Evolutionary conservation across 768 basidiomycete species (phyloP), one percentile per base, ranked within the genome.

Genomic region (Macrolepiota dolichaula): DNA sequence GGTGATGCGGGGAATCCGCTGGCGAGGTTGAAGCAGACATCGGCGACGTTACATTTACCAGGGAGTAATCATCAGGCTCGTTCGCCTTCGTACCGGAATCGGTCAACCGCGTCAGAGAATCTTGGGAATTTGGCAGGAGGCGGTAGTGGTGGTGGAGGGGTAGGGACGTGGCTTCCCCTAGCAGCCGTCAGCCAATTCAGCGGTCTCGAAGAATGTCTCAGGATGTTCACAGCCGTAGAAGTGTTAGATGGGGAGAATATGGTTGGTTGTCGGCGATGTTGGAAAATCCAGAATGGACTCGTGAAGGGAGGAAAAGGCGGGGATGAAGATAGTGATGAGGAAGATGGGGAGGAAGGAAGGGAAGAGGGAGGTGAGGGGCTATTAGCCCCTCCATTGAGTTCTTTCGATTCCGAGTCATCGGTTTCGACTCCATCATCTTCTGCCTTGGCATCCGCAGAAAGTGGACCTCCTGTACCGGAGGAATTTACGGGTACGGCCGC

Each of bases 201-300:
- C 5, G 83, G 86, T 0, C 76, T 89, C 27, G 90, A 92, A 67
- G 93, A 95, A 59, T 93, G 91, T 64, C 73, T 96, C 62, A 80
- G 86, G 64, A 80, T 91, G 76, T 98, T 98, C 74, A 97, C 95
- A 0, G 81, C 89, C 3, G 95, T 97, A n/a, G 96, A 98, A 67
- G 84, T 92, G 6, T 76, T 98, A 36, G 92, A 97, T 66, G 94
- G 93, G 0, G 96, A 97, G 67, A 97, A 98, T 67, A 89, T 88
- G 77, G 95, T 97, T 56, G 94, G 94, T 0, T 98, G 96, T 71
- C 82, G 89, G 64, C 82, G 89, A 55, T 98, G 96, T 74, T 98
- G 96, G 96, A 95, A 94, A 78, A 87, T 94, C 37, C 86, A 84
- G 59, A 85, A 94, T 68, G 89, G 90, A 49, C 67, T 62, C 57